phyloP scores from a whole-genome alignment of 768 basidiomycete genomes.

The Pleurotus sapidus region DNA sequence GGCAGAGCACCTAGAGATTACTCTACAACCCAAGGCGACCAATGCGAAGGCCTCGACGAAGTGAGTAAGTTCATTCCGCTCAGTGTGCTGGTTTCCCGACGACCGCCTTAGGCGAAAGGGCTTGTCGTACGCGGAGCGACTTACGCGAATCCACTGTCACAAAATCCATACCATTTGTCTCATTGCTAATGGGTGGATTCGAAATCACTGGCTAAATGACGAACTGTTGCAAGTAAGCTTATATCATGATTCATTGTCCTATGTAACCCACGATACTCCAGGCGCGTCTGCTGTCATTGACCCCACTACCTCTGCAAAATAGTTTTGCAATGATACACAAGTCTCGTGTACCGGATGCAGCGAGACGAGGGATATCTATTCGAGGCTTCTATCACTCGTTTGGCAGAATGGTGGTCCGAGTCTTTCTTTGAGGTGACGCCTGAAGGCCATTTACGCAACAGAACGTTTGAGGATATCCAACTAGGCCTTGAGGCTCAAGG shows the following conservation, averaged over 20 bases:
- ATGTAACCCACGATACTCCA: conserved; percentile 24
- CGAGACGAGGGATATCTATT: conserved; percentile 85
- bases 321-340: conserved; percentile 82
- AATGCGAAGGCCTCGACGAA: conserved; percentile 22
- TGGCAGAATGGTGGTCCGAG: conserved; percentile 83
- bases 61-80: background rate
- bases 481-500: conserved; percentile 31
- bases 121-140: conserved; percentile 63
- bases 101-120: conserved; percentile 39
- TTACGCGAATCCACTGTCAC: conserved; percentile 76
- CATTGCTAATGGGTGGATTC: conserved; percentile 65
- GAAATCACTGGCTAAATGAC: conserved; percentile 88
- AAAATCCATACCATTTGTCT: conserved; percentile 87
- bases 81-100: conserved; percentile 43
- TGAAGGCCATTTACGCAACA: conserved; percentile 68
- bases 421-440: conserved; percentile 64
- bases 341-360: conserved; percentile 74
- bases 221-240: conserved; percentile 71
- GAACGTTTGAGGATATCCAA: conserved; percentile 76
- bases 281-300: conserved; percentile 87
- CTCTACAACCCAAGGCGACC: conserved; percentile 43
- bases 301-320: conserved; percentile 77
- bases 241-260: background rate
- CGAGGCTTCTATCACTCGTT: conserved; percentile 70
- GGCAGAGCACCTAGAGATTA: conserved; percentile 66